phyloP scores from a whole-genome alignment of 2,329 filamentous ascomycete species.

The Fusarium verrucosum region DNA sequence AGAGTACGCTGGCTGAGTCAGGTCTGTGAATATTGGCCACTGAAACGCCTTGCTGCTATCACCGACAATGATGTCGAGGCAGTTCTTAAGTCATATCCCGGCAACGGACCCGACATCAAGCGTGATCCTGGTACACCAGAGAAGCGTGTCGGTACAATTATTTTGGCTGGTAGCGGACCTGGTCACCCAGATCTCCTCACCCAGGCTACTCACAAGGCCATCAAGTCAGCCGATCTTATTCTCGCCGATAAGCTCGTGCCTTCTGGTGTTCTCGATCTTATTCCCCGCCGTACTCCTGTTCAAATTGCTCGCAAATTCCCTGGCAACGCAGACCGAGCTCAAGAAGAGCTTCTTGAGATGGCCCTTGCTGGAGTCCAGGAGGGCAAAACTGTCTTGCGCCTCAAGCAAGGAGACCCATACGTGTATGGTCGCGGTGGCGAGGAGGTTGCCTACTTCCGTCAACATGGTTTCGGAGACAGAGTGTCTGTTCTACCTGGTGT shows the following conservation, averaged over 20 bases:
- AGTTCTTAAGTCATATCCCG: constrained; percentile 77
- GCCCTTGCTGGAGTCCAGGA: constrained; percentile 72
- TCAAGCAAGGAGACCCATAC: constrained; percentile 98
- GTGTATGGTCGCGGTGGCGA: constrained; percentile 95
- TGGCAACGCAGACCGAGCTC: constrained; percentile 92
- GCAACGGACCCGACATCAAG: constrained; percentile 40
- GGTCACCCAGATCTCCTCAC: constrained; percentile 94
- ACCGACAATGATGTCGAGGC: constrained; percentile 80
- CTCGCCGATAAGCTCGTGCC: constrained; percentile 89
- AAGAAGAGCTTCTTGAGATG: constrained; percentile 84
- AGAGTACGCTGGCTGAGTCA: constrained; percentile 94
- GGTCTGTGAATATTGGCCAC: constrained; percentile 98
- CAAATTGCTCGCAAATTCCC: constrained; percentile 97
- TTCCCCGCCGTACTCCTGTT: constrained; percentile 87
- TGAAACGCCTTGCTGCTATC: constrained; percentile 81
- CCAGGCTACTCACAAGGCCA: constrained; percentile 79
- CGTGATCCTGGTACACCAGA: constrained; percentile 23
- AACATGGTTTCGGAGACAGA: constrained; percentile 71
- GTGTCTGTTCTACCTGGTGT: constrained; percentile 85
- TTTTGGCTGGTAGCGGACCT: constrained; percentile 90
- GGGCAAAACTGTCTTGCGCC: constrained; percentile 83
- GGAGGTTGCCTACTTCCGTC: constrained; percentile 85
- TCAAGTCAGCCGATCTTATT: constrained; percentile 78
- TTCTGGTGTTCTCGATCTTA: constrained; percentile 83
- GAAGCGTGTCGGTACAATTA: constrained; percentile 71